Evolutionary conservation across 331 rosid species (phyloP).

Genomic region (Stylosanthes scabra): DNA sequence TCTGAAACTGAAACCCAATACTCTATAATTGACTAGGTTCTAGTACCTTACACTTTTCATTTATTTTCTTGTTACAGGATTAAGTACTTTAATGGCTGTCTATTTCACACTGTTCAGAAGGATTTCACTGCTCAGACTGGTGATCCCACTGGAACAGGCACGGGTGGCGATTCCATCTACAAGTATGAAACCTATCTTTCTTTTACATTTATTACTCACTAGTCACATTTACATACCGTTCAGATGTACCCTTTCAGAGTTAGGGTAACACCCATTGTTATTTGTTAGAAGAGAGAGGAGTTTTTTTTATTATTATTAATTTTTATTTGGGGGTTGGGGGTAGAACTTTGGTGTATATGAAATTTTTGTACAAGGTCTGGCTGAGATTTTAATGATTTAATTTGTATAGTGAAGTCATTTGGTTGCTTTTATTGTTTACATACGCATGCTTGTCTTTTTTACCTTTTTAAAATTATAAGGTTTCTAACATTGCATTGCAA

Average conservation of each 20-base stretch:
- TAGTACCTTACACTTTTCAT: background rate
- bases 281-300: too few relatives aligned
- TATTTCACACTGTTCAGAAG: slow-evolving; percentile 89
- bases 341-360: too few relatives aligned
- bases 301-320: too few relatives aligned
- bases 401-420: too few relatives aligned
- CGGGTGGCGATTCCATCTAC: slow-evolving; percentile 83
- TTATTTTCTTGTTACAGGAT: slow-evolving; percentile 52
- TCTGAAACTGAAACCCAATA: background rate
- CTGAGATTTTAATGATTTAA: too few relatives aligned
- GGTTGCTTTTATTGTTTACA: background rate
- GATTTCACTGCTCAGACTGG: slow-evolving; percentile 97
- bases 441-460: background rate
- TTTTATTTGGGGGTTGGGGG: too few relatives aligned
- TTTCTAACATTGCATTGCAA: background rate
- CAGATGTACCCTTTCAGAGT: background rate
- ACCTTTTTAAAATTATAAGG: background rate
- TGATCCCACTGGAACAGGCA: slow-evolving; percentile 86
- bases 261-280: background rate
- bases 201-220: background rate
- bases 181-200: slow-evolving; percentile 49
- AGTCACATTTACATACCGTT: background rate
- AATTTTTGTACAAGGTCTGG: too few relatives aligned
- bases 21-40: background rate
- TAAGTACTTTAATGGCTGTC: slow-evolving; percentile 85